These are phyloP conservation scores for Puccinia hordei DNA, from an alignment of 1,284 basidiomycete species.

Conservation along the genomic window DNA sequence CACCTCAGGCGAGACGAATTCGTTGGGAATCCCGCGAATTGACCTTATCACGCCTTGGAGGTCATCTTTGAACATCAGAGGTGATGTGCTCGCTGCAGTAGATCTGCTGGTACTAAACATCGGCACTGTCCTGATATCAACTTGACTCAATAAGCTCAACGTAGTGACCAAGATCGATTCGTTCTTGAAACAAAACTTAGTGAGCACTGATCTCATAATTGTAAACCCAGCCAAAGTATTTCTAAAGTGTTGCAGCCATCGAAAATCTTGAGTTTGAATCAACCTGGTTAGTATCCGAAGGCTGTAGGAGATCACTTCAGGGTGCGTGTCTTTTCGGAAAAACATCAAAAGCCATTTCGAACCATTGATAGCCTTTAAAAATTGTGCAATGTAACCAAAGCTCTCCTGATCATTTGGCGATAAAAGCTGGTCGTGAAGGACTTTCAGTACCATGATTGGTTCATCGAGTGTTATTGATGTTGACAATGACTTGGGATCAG, in stretches of 20 bases:
- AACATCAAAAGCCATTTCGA: slow-evolving; percentile 73
- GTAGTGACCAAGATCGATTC: slow-evolving; percentile 46
- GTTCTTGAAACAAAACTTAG: slow-evolving; percentile 41
- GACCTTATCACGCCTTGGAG: slow-evolving; percentile 40
- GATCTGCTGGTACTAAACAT: slow-evolving; percentile 18
- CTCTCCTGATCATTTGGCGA: slow-evolving; percentile 61
- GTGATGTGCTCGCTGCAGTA: neutral
- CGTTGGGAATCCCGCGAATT: slow-evolving; percentile 41
- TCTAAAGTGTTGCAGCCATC: slow-evolving; percentile 47
- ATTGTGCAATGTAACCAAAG: slow-evolving; percentile 63
- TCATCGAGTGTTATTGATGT: slow-evolving; percentile 62
- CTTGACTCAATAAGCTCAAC: slow-evolving; percentile 45
- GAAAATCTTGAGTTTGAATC: slow-evolving; percentile 57
- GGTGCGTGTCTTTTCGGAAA: slow-evolving; percentile 69
- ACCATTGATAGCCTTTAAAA: slow-evolving; percentile 70
- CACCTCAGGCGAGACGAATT: slow-evolving; percentile 41
- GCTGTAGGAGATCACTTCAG: slow-evolving; percentile 67
- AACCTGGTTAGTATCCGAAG: slow-evolving; percentile 66
- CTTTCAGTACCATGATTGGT: slow-evolving; percentile 68
- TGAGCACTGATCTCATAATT: slow-evolving; percentile 42
- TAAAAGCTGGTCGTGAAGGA: slow-evolving; percentile 67
- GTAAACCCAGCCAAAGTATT: slow-evolving; percentile 46
- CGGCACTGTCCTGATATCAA: slow-evolving; percentile 45
- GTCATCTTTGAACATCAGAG: slow-evolving; percentile 37
- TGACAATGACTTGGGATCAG: slow-evolving; percentile 50